Evolutionary conservation across 495 filamentous ascomycete genomes (phyloP).

Genomic region (Hyaloscypha variabilis): DNA sequence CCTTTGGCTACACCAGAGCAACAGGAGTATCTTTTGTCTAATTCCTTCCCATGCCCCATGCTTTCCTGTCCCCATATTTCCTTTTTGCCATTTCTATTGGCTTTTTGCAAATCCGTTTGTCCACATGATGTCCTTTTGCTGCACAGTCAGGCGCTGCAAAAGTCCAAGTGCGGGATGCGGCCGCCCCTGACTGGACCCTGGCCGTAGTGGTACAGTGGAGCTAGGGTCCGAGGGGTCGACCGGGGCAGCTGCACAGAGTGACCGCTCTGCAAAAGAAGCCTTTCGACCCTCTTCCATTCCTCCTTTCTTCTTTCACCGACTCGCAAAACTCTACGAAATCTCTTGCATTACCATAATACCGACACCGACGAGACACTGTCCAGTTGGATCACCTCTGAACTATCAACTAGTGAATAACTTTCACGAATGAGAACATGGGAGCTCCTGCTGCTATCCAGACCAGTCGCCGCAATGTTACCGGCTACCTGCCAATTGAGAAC

Average conservation of each 20-base stretch:
- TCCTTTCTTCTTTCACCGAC: neutral
- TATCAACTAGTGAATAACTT: neutral
- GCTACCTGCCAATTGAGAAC: constrained; percentile 70
- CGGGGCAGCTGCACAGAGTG: neutral
- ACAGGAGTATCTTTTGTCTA: neutral
- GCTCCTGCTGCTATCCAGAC: constrained; percentile 18
- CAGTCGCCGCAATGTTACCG: constrained; percentile 22
- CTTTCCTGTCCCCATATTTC: neutral
- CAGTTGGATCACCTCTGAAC: neutral
- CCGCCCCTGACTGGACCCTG: neutral
- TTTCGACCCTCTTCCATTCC: neutral
- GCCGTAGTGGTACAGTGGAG: neutral
- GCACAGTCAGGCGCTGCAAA: neutral
- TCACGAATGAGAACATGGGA: constrained; percentile 5
- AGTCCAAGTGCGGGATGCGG: neutral
- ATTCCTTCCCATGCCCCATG: neutral
- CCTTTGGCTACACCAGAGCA: neutral
- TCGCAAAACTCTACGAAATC: too few species aligned
- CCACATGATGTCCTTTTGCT: neutral
- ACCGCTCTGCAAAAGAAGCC: neutral
- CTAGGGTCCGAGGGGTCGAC: neutral
- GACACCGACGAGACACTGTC: neutral
- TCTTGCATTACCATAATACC: too few species aligned
- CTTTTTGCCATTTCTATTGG: neutral
- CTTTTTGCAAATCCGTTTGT: neutral